phyloP scores from a whole-genome alignment of 441 rosid genomes.

The Populus hybrid region DNA sequence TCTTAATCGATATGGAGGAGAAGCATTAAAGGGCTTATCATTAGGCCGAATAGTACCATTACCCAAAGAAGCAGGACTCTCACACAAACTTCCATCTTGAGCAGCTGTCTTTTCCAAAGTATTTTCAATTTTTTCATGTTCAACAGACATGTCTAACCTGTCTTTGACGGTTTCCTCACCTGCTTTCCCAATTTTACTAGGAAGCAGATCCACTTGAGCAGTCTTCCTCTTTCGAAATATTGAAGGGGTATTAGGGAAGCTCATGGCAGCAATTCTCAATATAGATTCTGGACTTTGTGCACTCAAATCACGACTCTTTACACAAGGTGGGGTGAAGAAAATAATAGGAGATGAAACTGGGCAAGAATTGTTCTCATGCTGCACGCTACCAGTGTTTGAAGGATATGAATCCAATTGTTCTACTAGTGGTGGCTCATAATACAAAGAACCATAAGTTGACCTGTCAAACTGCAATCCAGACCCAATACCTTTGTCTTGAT shows the following conservation, averaged over 20 bases:
- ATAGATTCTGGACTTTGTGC: constrained; percentile 68
- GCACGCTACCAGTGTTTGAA: constrained; percentile 26
- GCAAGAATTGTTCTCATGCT: constrained; percentile 41
- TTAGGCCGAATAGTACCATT: constrained; percentile 26
- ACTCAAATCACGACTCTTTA: constrained; percentile 38
- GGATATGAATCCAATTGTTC: constrained; percentile 42
- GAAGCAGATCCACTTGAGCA: constrained; percentile 25
- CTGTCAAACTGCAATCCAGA: constrained; percentile 32
- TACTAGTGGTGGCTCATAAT: constrained; percentile 44
- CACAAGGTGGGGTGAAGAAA: constrained; percentile 86
- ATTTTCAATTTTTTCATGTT: constrained; percentile 26
- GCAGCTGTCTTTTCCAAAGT: constrained; percentile 34
- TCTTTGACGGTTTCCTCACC: constrained; percentile 27
- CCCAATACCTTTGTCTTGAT: constrained; percentile 28
- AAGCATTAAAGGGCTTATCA: constrained; percentile 54
- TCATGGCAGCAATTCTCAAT: constrained; percentile 76
- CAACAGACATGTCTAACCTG: constrained; percentile 21
- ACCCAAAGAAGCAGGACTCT: constrained; percentile 40
- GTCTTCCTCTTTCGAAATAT: constrained; percentile 73
- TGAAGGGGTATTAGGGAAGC: constrained; percentile 85
- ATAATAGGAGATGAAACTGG: constrained; percentile 53
- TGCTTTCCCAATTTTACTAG: constrained; percentile 26
- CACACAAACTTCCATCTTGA: constrained; percentile 32
- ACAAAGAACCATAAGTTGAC: constrained; percentile 48
- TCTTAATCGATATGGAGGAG: constrained; percentile 89